Conservation (phyloP, 305 asterid species). For the Solanum hybrid region DNA sequence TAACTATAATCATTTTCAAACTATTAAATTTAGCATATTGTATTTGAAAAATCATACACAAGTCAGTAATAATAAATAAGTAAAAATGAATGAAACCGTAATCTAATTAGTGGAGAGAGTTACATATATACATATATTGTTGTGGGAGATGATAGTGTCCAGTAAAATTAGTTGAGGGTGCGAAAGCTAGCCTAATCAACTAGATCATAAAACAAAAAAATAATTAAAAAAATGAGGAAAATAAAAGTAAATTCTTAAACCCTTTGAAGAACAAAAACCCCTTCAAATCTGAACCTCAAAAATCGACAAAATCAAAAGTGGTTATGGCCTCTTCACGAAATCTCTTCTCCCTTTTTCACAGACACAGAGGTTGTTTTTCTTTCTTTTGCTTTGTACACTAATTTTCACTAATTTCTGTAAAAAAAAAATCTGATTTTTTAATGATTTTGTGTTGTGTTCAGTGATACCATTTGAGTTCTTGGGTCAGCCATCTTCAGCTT, state of each 20-base stretch:
- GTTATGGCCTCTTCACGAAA: constrained; percentile 47
- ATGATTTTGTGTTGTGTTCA: constrained; percentile 17
- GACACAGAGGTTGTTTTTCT: constrained; percentile 30
- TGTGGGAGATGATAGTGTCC: neutral
- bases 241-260: neutral
- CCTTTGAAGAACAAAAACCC: neutral
- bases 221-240: neutral
- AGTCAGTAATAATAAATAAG: neutral
- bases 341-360: constrained; percentile 23
- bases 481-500: constrained; percentile 23
- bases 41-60: neutral
- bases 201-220: too few species aligned
- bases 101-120: too few species aligned
- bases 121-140: too few species aligned
- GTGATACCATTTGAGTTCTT: constrained; percentile 28
- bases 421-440: neutral
- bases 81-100: too few species aligned
- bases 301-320: neutral
- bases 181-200: neutral
- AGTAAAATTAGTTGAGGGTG: rapidly evolving
- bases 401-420: neutral
- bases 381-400: neutral
- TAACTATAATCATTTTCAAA: neutral
- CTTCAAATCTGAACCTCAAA: neutral
- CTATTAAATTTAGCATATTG: neutral